A percentile compares a stretch with the other conserved stretches of the same genome.
Evolutionary conservation across 495 filamentous ascomycete genomes (phyloP).

Genomic region (Alectoria sarmentosa): DNA sequence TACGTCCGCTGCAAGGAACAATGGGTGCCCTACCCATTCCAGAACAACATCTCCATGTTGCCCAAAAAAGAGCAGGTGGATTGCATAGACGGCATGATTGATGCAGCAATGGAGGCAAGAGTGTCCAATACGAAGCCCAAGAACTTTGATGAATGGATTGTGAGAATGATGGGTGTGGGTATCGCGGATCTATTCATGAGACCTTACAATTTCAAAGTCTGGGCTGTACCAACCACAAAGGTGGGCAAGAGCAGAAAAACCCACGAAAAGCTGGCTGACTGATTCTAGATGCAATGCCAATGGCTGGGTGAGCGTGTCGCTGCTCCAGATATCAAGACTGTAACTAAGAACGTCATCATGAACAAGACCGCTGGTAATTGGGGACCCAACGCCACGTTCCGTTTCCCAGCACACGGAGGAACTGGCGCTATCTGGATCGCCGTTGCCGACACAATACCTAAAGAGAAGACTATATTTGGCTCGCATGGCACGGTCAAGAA

Average conservation of each 20-base stretch:
- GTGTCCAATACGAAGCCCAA: conserved; percentile 85
- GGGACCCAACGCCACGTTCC: conserved; percentile 98
- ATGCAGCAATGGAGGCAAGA: conserved; percentile 80
- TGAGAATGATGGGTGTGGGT: conserved; percentile 83
- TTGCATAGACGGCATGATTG: conserved; percentile 95
- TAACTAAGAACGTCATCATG: conserved; percentile 90
- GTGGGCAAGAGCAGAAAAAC: conserved; percentile 41
- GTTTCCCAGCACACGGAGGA: conserved; percentile 91
- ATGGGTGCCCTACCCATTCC: conserved; percentile 99
- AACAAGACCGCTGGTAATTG: conserved; percentile 96
- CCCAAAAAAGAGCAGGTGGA: conserved; percentile 94
- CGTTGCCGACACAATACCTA: conserved; percentile 86
- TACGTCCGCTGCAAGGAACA: conserved; percentile 94
- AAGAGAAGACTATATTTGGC: conserved; percentile 86
- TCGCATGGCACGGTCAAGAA: conserved; percentile 75
- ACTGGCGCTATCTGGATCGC: conserved; percentile 99
- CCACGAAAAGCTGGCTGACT: conserved; percentile 11
- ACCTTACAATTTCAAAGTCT: conserved; percentile 99
- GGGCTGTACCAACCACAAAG: conserved; percentile 97
- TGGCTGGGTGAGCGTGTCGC: conserved; percentile 99
- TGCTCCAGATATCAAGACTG: conserved; percentile 91
- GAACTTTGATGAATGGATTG: conserved; percentile 97
- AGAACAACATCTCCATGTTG: conserved; percentile 99
- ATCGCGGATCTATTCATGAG: conserved; percentile 97
- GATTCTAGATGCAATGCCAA: conserved; percentile 88